Base-by-base conservation (phyloP, 1,284 basidiomycete genomes). In the Cryptococcus wingfieldii region DNA sequence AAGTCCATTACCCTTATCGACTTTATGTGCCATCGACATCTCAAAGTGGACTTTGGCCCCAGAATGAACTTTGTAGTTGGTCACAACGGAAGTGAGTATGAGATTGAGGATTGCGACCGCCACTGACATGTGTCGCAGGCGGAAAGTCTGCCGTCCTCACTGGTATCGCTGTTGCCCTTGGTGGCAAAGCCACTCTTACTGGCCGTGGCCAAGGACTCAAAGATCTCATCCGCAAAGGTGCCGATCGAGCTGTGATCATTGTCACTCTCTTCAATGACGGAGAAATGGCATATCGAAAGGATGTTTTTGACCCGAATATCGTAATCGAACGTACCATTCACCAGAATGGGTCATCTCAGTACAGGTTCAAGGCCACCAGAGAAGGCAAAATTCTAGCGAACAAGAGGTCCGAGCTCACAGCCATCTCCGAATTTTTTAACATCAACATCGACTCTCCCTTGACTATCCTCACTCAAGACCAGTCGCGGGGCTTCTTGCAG, bases 1-100 rank as follows among this genome's bases (percentile, higher is more conserved):
- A 88, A 92, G 67, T 81, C 81, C 25, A 83, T 98, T 51, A 86
- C 90, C 67, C 84, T 96, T 81, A 81, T 85, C 70, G 88, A 97
- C 74, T 98, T 98, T 77, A 97, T 98, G 94, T 97, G 93, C 73
- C 96, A 98, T 78, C 82, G 85, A 69, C 86, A 83, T 73, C 82
- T 94, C 47, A 84, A 81, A 0, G 88, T 96, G 74, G 80, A 82
- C 5, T 90, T 96, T 64, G 90, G 88, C 0, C 86, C 87, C 3
- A 90, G 92, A 73, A 88, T 98, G 71, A 98, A 98, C 78, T 98
- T 98, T 71, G 88, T 99, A 63, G 95, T 97, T 55, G 96, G 96
- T 82, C 78, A 73, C 80, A 83, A 83, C 66, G 81, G 82, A 43
- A 77, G 76, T 76, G 55, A 62, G 72, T 13, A 12, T 16, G 13